A percentile compares a stretch with the other conserved stretches of the same genome.
Conservation (phyloP, 208 protist genomes). For the Tritrichomonas musculus region DNA sequence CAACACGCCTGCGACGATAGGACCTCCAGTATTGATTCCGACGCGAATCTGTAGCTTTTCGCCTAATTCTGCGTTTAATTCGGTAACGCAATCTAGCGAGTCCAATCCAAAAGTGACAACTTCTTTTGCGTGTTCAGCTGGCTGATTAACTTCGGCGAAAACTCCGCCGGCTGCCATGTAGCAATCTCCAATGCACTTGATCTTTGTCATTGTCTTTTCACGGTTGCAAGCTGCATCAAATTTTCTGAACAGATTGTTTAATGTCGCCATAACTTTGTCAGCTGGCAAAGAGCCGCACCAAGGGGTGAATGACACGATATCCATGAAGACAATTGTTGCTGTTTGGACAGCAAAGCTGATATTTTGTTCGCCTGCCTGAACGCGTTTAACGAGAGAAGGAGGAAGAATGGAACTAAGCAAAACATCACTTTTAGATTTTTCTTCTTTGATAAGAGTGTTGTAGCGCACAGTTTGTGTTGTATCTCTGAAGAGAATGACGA, state of each 20-base stretch:
- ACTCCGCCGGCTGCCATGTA: slow-evolving; percentile 18
- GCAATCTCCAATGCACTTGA: slow-evolving; percentile 22
- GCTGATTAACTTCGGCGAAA: background rate
- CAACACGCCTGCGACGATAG: background rate
- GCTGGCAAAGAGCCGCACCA: background rate
- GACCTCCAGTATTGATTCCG: slow-evolving; percentile 18
- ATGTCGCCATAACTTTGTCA: background rate
- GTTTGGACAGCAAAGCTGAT: background rate
- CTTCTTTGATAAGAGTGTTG: background rate
- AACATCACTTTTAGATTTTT: background rate
- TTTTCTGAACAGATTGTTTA: background rate
- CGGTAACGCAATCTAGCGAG: background rate
- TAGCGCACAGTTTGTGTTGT: background rate
- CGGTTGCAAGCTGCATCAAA: background rate
- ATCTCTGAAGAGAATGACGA: background rate
- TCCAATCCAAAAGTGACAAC: background rate
- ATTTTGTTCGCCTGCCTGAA: background rate
- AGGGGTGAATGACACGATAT: background rate
- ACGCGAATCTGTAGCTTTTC: background rate
- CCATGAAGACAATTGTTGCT: background rate
- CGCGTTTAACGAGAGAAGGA: background rate
- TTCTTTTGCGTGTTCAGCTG: background rate
- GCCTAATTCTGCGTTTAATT: background rate
- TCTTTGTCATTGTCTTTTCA: background rate
- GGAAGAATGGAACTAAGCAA: background rate